Conservation (phyloP, 2,329 filamentous ascomycete genomes). For the Phaeophleospora eucalypticola region DNA sequence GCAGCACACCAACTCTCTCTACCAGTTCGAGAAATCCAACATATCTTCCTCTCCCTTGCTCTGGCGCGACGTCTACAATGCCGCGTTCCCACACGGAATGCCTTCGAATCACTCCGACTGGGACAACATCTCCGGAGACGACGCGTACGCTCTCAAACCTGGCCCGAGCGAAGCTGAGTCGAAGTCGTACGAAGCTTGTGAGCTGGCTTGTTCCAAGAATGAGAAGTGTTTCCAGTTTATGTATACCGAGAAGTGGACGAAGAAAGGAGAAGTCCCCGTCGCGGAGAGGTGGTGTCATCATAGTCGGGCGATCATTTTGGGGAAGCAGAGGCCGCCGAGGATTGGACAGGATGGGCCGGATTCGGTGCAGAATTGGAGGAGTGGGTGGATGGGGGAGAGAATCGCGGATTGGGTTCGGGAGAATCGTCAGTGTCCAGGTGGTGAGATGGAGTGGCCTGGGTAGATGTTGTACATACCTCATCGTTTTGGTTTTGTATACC, state of each 20-base stretch:
- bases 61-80: conserved; percentile 14
- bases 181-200: conserved; percentile 10
- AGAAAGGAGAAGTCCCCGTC: conserved; percentile 1
- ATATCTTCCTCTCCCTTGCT: conserved; percentile 3
- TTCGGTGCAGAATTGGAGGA: conserved; percentile 6
- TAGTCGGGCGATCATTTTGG: conserved; percentile 20
- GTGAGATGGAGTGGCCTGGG: background rate
- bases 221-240: conserved; percentile 21
- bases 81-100: conserved; percentile 10
- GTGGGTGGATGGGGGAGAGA: conserved; percentile 19
- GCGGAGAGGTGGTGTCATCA: conserved; percentile 18
- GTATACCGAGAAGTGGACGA: conserved; percentile 6
- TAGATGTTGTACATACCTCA: no score
- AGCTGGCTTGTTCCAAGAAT: conserved; percentile 15
- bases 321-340: conserved; percentile 7
- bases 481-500: no score
- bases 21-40: conserved; percentile 17
- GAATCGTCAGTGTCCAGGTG: background rate
- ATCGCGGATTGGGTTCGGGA: conserved; percentile 9
- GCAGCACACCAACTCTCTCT: conserved; percentile 17
- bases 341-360: conserved; percentile 1
- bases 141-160: conserved; percentile 7
- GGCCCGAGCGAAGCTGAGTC: conserved; percentile 3
- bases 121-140: conserved; percentile 19
- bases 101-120: conserved; percentile 8